Evolutionary conservation across 345 rosid species (phyloP).

Genomic region (Linum tenue): DNA sequence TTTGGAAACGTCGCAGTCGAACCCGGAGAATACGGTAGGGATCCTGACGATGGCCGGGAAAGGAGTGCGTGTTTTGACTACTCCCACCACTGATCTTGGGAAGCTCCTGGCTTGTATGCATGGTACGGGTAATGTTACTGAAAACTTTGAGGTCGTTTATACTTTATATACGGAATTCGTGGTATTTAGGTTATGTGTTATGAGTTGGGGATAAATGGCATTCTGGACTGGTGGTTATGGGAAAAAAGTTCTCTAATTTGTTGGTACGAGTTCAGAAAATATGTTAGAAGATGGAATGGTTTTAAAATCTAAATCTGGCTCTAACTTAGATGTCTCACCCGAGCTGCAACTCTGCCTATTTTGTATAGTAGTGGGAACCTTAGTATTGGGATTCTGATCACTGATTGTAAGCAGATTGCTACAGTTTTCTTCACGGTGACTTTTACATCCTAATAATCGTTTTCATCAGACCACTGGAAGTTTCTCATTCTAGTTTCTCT

Average conservation of each 20-base stretch:
- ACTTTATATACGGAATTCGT: background rate
- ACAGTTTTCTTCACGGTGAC: no score
- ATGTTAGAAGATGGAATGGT: background rate
- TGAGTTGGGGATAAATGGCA: background rate
- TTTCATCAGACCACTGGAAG: no score
- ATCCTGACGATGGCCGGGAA: slow-evolving; percentile 78
- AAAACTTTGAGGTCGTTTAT: background rate
- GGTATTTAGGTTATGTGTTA: background rate
- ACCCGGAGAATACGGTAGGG: slow-evolving; percentile 84
- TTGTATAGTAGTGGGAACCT: background rate
- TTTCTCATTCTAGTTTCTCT: background rate
- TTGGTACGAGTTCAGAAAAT: background rate
- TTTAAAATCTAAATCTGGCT: no score
- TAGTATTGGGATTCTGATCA: background rate
- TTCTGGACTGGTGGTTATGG: background rate
- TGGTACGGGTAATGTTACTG: slow-evolving; percentile 26
- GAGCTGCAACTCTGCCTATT: background rate
- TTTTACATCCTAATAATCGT: no score
- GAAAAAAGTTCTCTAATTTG: background rate
- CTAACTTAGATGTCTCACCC: background rate
- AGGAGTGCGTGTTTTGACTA: slow-evolving; percentile 64
- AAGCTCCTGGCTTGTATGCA: slow-evolving; percentile 75
- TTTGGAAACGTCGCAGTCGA: slow-evolving; percentile 34
- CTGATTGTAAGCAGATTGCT: background rate
- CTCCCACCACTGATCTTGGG: slow-evolving; percentile 74